phyloP scores from a whole-genome alignment of 1,284 basidiomycete genomes.

The Tetrapyrgos nigripes region DNA sequence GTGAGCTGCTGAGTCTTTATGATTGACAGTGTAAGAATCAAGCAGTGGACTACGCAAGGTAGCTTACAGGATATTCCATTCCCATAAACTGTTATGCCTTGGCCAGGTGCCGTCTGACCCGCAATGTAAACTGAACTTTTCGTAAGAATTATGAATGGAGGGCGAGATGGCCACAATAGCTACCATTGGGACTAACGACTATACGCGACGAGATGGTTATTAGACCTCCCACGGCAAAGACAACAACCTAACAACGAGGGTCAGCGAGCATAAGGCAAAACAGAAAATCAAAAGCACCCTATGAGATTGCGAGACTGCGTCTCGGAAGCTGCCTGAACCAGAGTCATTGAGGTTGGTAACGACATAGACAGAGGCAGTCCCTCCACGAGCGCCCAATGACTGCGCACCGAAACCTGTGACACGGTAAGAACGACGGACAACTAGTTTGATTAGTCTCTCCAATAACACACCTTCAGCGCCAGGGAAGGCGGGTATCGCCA shows the following conservation, averaged over 20 bases:
- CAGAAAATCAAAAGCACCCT: conserved; percentile 23
- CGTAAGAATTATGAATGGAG: not conserved
- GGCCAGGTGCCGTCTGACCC: conserved; percentile 14
- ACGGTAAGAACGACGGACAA: not conserved
- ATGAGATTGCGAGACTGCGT: conserved; percentile 40
- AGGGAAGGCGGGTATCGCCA: conserved; percentile 36
- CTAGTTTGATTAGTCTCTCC: not conserved
- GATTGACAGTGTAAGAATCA: conserved; percentile 16
- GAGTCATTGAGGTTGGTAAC: conserved; percentile 42
- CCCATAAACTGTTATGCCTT: conserved; percentile 41
- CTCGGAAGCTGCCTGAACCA: conserved; percentile 40
- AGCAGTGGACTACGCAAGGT: not conserved
- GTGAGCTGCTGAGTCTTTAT: conserved; percentile 37
- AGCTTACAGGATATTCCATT: conserved; percentile 25
- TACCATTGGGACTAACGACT: conserved; percentile 35
- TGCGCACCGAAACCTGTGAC: conserved; percentile 39
- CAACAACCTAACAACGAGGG: conserved; percentile 32
- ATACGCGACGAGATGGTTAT: conserved; percentile 38
- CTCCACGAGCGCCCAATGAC: conserved; percentile 39
- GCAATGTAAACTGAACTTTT: conserved; percentile 4
- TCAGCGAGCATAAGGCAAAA: not conserved
- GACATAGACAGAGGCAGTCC: conserved; percentile 39
- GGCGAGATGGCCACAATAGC: not conserved
- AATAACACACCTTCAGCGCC: conserved; percentile 34
- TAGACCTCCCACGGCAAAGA: conserved; percentile 42